A percentile compares a stretch with the other conserved stretches of the same genome.
phyloP scores from a whole-genome alignment of 2,329 filamentous ascomycete genomes.

The Fusarium brevicatenulatum region DNA sequence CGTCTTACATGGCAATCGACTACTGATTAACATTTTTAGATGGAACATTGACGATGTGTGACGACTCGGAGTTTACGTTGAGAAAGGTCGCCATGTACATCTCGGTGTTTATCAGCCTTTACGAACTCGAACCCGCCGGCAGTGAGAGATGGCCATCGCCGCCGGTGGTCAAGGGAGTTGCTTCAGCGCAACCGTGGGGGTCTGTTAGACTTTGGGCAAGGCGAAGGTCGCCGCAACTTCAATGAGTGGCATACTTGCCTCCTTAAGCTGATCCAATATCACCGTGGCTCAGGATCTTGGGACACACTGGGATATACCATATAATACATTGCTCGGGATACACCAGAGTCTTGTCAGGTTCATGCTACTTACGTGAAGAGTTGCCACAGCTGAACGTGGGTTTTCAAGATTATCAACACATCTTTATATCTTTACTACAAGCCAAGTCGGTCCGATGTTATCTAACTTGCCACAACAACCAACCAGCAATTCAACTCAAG shows the following conservation, averaged over 20 bases:
- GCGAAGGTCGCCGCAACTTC: conserved; percentile 31
- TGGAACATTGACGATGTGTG: conserved; percentile 47
- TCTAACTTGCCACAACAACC: too few species aligned
- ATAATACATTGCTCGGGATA: neutral
- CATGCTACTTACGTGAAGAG: neutral
- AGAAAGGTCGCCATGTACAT: conserved; percentile 50
- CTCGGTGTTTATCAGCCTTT: conserved; percentile 50
- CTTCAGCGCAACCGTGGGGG: conserved; percentile 43
- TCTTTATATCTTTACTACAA: neutral
- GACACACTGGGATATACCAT: neutral
- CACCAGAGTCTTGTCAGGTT: neutral
- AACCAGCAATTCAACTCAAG: neutral
- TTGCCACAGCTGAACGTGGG: too few species aligned
- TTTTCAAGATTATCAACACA: neutral
- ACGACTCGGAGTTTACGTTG: conserved; percentile 47
- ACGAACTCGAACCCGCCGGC: conserved; percentile 49
- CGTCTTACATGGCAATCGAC: neutral
- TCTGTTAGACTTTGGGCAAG: conserved; percentile 49
- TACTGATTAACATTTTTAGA: conserved; percentile 42
- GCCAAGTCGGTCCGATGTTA: too few species aligned
- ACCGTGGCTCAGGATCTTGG: neutral
- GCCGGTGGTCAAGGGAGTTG: conserved; percentile 38
- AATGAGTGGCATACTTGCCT: neutral
- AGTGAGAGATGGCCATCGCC: conserved; percentile 44
- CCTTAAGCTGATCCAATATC: neutral